Base-by-base conservation (phyloP, 352 stramenopile species). In the Thalassiosira mediterranea region DNA sequence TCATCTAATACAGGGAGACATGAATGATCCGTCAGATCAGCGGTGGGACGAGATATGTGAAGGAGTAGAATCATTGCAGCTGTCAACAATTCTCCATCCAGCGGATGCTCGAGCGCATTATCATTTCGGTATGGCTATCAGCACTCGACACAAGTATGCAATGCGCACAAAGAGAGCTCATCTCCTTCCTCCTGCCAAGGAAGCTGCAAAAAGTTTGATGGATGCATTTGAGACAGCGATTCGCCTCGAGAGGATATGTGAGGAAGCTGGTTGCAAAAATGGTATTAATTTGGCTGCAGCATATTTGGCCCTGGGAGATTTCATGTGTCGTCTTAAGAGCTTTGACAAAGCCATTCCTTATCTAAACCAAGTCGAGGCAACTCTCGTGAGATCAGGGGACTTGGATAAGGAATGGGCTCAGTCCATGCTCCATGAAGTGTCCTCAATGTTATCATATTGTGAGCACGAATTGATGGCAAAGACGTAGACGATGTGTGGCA, bases 61-160 rank as follows among this genome's bases (percentile, higher is more conserved):
- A 38, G 72, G 72, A 44, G 40, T 81, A 17, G 72, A 81, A 34
- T 52, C 49, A 15, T 60, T 81, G 0, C 51, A 76, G 60, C 26
- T 25, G 37, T 63, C 72, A 32, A 67, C 44, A 34, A 4, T 65
- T 47, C 64, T 81, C 15, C 74, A 75, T 28, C 72, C 62, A 32
- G 66, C 64, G 15, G 72, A 81, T 66, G 72, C 72, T 37, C 47
- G 72, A n/a, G 63, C 72, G 4, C 64, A 72, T 62, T 81, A 64
- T 26, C 58, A 74, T 62, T 42, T 70, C 37, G 72, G 72, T 15
- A 81, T 81, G 72, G 49, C 57, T 28, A 80, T 81, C 17, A 49
- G 51, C 17, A 60, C 63, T 60, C 63, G 72, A 17, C 72, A 81
- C 51, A 81, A 81, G 46, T 81, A 81, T 75, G 72, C 72, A 5